Evolutionary conservation across 75 land plant genomes (phyloP).

Genomic region (Larix kaempferi): DNA sequence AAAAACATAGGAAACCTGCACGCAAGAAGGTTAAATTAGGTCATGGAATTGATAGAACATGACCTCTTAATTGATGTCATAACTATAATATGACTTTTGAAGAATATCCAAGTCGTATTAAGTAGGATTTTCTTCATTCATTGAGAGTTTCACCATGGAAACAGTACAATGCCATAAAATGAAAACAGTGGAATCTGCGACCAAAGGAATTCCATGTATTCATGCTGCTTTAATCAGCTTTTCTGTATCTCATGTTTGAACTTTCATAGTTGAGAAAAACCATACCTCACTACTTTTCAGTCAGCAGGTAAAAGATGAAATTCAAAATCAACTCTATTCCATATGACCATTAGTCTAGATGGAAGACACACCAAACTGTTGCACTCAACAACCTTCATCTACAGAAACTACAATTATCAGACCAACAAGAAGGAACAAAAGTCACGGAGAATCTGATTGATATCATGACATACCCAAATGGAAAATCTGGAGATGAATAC

Average conservation of each 20-base stretch:
- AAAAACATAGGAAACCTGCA: constrained; percentile 7
- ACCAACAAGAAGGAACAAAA: not conserved
- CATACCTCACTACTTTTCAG: not conserved
- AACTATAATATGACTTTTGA: not conserved
- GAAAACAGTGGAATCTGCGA: not conserved
- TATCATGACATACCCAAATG: not conserved
- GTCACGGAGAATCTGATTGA: not conserved
- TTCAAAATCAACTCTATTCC: not conserved
- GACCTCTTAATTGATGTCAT: not conserved
- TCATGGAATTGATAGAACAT: not conserved
- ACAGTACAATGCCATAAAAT: not conserved
- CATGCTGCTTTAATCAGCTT: not conserved
- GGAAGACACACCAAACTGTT: not conserved
- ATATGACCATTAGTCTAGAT: not conserved
- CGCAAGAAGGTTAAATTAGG: not conserved
- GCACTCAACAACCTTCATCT: not conserved
- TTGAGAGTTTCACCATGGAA: not conserved
- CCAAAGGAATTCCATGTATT: not conserved
- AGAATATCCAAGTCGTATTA: not conserved
- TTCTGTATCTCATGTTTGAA: not conserved
- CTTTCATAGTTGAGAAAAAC: not conserved
- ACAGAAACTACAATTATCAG: not conserved
- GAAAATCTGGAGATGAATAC: not conserved
- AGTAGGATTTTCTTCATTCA: not conserved
- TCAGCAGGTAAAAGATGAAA: not conserved